Base-by-base conservation (phyloP, 1,284 basidiomycete species). In the Amylostereum chailletii region DNA sequence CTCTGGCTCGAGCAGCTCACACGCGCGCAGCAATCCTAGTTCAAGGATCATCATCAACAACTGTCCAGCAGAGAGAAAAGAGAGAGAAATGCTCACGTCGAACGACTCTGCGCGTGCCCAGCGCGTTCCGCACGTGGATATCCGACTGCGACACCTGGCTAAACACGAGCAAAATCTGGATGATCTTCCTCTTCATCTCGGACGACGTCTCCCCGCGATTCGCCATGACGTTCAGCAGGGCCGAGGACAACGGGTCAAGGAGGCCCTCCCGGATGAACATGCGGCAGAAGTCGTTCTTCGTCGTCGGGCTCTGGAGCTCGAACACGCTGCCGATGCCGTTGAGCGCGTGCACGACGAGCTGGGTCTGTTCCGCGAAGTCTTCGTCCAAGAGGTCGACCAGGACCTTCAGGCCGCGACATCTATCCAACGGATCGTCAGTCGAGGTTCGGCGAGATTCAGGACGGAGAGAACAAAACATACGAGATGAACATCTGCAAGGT, bases 401-500 rank as follows among this genome's bases (percentile, higher is more conserved):
- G 33, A 94, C 90, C 62, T 91, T 92, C 50, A 97, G 74, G 4
- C 94, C 94, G 34, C 94, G 92, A 62, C 94, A 96, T 34, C 91
- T 94, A 52, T 27, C 3, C n/a, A 34, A 11, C 51, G 36, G 53
- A 38, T 40, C 40, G 36, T 42, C n/a, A 41, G 3, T 7, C 10
- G 10, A 3, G 36, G 26, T 44, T 6, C 29, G 5, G n/a, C n/a
- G 9, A 10, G 40, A 9, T 44, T 26, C n/a, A 37, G 30, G 42
- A 39, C 19, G 5, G 32, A 3, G 39, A 41, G 41, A 42, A 36
- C 32, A 26, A 19, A 11, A 79, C 89, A 54, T 61, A 92, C 86
- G 91, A 90, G 57, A 97, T 95, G 68, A 97, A 96, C 94, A 96
- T 97, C 64, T 97, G 94, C 42, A 97, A 69, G 9, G 95, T 98